Conservation (phyloP, 2,329 filamentous ascomycete species). For the Colletotrichum paranaense region DNA sequence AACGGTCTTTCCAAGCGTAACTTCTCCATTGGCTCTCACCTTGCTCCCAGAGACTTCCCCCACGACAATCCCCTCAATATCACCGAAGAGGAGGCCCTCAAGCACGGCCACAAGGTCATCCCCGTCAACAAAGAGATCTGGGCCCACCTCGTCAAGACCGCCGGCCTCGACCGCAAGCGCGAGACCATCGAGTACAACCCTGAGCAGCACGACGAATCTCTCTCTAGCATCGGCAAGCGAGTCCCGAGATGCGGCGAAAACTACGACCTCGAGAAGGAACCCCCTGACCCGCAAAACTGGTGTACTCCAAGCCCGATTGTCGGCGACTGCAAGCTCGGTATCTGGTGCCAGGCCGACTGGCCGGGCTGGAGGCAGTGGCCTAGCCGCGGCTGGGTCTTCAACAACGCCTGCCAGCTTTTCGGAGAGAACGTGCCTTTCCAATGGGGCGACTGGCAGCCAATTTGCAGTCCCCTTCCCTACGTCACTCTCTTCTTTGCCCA, state of each 20-base stretch:
- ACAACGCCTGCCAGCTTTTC: constrained; percentile 17
- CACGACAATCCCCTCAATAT: constrained; percentile 17
- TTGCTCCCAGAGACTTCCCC: constrained; percentile 15
- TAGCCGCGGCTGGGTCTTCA: constrained; percentile 29
- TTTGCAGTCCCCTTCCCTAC: constrained; percentile 20
- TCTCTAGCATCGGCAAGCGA: background rate
- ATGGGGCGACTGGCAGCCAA: constrained; percentile 13
- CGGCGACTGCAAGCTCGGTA: constrained; percentile 24
- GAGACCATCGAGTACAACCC: background rate
- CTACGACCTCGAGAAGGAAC: background rate
- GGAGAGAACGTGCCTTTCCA: constrained; percentile 12
- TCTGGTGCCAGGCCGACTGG: constrained; percentile 19
- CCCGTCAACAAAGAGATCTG: constrained; percentile 24
- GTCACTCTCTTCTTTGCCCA: constrained; percentile 22
- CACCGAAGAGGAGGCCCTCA: constrained; percentile 23
- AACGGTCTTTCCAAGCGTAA: background rate
- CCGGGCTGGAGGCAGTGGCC: background rate
- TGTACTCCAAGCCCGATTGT: constrained; percentile 13
- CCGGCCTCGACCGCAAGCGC: constrained; percentile 2
- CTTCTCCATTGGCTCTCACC: constrained; percentile 4
- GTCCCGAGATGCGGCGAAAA: background rate
- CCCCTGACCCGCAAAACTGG: constrained; percentile 24
- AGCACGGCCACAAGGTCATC: constrained; percentile 21
- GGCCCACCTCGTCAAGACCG: constrained; percentile 5
- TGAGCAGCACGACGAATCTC: background rate